A percentile compares a stretch with the other conserved stretches of the same genome.
Evolutionary conservation across 2,329 filamentous ascomycete genomes (phyloP).

Genomic region (Graphiopsis chlorocephala): DNA sequence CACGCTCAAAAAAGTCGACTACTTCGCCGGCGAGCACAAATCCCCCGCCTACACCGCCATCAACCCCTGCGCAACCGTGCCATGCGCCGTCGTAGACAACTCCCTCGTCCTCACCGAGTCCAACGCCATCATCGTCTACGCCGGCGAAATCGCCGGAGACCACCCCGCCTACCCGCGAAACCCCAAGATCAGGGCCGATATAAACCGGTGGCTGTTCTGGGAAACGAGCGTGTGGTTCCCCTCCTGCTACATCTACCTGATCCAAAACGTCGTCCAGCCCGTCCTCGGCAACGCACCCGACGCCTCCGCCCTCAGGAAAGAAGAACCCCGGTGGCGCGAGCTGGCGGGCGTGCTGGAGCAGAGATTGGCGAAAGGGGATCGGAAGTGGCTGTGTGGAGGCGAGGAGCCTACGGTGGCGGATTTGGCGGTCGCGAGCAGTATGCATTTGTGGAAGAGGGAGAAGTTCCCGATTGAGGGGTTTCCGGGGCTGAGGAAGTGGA

Average conservation of each 20-base stretch:
- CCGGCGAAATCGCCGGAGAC: constrained; percentile 35
- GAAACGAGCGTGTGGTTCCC: constrained; percentile 43
- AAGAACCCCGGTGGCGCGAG: constrained; percentile 37
- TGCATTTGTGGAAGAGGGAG: constrained; percentile 39
- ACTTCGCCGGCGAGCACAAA: constrained; percentile 43
- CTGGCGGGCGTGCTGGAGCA: constrained; percentile 39
- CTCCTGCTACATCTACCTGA: constrained; percentile 41
- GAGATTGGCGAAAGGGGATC: constrained; percentile 39
- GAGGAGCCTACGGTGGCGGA: constrained; percentile 43
- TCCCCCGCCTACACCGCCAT: constrained; percentile 35
- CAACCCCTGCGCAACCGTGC: constrained; percentile 40
- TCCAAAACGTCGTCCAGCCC: constrained; percentile 43
- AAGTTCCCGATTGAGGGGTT: constrained; percentile 41
- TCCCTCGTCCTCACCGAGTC: constrained; percentile 43
- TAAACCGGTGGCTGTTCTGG: constrained; percentile 45
- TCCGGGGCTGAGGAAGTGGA: constrained; percentile 37
- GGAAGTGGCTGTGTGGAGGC: constrained; percentile 26
- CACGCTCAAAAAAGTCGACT: constrained; percentile 39
- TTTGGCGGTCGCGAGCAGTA: constrained; percentile 40
- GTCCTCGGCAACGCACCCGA: constrained; percentile 36
- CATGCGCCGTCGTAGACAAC: constrained; percentile 31
- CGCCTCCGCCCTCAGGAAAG: constrained; percentile 34
- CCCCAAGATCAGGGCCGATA: constrained; percentile 37
- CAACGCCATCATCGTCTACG: constrained; percentile 44
- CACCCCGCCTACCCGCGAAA: constrained; percentile 40